Evolutionary conservation across 1,284 basidiomycete genomes (phyloP).

Genomic region (Stygiomarasmius scandens): DNA sequence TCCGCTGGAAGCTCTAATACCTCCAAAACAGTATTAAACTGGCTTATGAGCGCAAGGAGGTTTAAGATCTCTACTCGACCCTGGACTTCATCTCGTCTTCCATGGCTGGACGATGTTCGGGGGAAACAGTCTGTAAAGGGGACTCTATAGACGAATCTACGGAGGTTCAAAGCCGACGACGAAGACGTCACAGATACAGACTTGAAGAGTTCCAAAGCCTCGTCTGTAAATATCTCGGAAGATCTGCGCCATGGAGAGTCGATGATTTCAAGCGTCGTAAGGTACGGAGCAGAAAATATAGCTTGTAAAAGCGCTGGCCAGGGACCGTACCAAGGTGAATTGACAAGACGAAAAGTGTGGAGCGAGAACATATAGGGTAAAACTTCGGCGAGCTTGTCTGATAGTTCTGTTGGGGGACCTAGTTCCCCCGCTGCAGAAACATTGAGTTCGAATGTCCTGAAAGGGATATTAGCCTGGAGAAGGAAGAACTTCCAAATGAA

Average conservation of each 20-base stretch:
- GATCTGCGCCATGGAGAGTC: constrained; percentile 15
- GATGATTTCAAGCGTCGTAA: constrained; percentile 13
- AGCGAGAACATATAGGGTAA: constrained; percentile 11
- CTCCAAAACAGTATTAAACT: constrained; percentile 6
- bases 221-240: constrained; percentile 6
- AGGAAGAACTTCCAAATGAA: background rate
- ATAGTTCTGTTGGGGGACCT: constrained; percentile 12
- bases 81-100: constrained; percentile 14
- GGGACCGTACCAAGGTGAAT: constrained; percentile 14
- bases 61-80: constrained; percentile 14
- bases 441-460: constrained; percentile 13
- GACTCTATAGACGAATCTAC: constrained; percentile 13
- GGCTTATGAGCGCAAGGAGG: constrained; percentile 2
- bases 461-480: background rate
- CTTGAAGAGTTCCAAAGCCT: background rate
- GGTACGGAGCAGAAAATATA: constrained; percentile 5
- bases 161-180: constrained; percentile 1
- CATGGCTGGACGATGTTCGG: constrained; percentile 11
- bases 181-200: background rate
- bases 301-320: constrained; percentile 12
- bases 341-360: constrained; percentile 13
- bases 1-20: constrained; percentile 16
- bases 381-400: constrained; percentile 7
- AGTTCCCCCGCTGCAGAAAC: constrained; percentile 9
- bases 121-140: constrained; percentile 18